Conservation (phyloP, 2,329 filamentous ascomycete species). For the Apiospora marii region DNA sequence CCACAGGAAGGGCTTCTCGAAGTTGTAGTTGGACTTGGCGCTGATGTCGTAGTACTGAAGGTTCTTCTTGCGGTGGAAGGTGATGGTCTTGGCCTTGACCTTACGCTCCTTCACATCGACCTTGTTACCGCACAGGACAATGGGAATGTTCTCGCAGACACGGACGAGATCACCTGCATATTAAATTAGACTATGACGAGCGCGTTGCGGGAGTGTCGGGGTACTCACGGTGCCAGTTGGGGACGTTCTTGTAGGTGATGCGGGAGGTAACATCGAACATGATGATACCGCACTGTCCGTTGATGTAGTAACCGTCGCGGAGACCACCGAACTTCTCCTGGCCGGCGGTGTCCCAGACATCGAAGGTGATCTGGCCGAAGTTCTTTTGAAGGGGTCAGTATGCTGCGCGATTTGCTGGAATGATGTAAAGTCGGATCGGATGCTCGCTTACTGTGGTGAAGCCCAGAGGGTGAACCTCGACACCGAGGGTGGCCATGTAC, state of each 20-base stretch:
- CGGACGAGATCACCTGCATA: slow-evolving; percentile 89
- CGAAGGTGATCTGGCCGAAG: slow-evolving; percentile 96
- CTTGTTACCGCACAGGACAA: slow-evolving; percentile 99
- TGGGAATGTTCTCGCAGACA: slow-evolving; percentile 99
- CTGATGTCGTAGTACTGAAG: slow-evolving; percentile 99
- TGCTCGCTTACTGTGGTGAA: slow-evolving; percentile 89
- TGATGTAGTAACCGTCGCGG: slow-evolving; percentile 99
- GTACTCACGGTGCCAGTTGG: slow-evolving; percentile 98
- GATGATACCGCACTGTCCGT: slow-evolving; percentile 99
- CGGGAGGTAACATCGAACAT: slow-evolving; percentile 99
- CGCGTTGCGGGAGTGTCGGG: slow-evolving; percentile 23
- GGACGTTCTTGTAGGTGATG: slow-evolving; percentile 99
- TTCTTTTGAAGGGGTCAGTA: slow-evolving; percentile 63
- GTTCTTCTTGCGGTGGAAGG: slow-evolving; percentile 99
- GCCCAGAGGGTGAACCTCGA: slow-evolving; percentile 97
- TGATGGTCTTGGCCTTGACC: slow-evolving; percentile 99
- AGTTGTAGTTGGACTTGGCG: slow-evolving; percentile 99
- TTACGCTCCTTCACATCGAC: slow-evolving; percentile 99
- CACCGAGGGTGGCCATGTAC: slow-evolving; percentile 99
- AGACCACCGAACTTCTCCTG: slow-evolving; percentile 99
- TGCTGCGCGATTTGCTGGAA: slow-evolving; percentile 30
- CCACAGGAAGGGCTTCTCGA: slow-evolving; percentile 99
- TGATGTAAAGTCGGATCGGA: slow-evolving; percentile 31
- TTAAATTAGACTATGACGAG: slow-evolving; percentile 29
- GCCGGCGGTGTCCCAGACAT: slow-evolving; percentile 98